phyloP scores from a whole-genome alignment of 2,329 filamentous ascomycete genomes.

The Arthrobotrys musiformis region DNA sequence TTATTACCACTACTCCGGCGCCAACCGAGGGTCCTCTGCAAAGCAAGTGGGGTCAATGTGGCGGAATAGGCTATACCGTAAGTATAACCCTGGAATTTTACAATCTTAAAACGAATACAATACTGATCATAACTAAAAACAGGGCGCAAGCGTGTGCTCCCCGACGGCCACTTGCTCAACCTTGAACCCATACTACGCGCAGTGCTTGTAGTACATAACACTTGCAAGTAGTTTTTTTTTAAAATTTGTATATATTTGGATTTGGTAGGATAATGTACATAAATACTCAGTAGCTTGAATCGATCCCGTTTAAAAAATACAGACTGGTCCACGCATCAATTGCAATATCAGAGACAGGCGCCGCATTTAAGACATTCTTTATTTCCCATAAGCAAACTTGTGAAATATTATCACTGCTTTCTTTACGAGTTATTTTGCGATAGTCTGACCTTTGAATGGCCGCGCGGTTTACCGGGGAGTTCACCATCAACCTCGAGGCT shows the following conservation, averaged over 20 bases:
- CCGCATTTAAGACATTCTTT: too few species aligned
- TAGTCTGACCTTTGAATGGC: too few species aligned
- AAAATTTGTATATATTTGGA: slow-evolving; percentile 10
- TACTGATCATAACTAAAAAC: slow-evolving; percentile 9
- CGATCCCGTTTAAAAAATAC: too few species aligned
- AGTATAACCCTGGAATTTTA: neutral
- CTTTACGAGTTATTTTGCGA: too few species aligned
- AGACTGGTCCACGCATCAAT: too few species aligned
- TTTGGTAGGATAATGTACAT: slow-evolving; percentile 3
- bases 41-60: slow-evolving; percentile 49
- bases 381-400: too few species aligned
- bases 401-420: too few species aligned
- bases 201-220: slow-evolving; percentile 36
- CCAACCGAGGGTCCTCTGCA: slow-evolving; percentile 24
- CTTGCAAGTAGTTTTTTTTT: neutral
- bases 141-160: slow-evolving; percentile 42
- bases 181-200: slow-evolving; percentile 51
- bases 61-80: slow-evolving; percentile 47
- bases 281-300: neutral
- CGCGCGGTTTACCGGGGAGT: too few species aligned
- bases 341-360: too few species aligned
- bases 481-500: too few species aligned
- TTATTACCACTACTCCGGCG: slow-evolving; percentile 8
- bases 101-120: neutral
- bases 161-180: slow-evolving; percentile 50